A percentile compares a stretch with the other conserved stretches of the same genome.
Conservation (phyloP, 768 basidiomycete genomes). For the Kockovaella imperatae region DNA sequence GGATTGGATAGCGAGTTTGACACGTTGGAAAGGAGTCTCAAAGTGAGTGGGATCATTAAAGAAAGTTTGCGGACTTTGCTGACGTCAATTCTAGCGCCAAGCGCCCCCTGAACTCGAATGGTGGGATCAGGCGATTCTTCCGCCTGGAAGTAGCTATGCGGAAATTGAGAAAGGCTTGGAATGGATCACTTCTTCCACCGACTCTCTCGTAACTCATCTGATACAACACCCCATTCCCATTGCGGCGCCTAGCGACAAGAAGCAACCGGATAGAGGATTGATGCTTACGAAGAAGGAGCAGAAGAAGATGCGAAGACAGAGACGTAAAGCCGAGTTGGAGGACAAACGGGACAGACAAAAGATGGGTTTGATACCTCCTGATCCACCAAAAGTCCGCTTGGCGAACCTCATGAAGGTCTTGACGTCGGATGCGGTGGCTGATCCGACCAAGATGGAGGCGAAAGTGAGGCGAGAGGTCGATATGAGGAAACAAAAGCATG, state of each 20-base stretch:
- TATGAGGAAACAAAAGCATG: conserved; percentile 76
- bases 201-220: conserved; percentile 78
- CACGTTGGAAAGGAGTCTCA: conserved; percentile 79
- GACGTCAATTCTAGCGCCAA: conserved; percentile 53
- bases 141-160: conserved; percentile 63
- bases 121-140: conserved; percentile 89
- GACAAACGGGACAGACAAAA: conserved; percentile 90
- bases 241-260: conserved; percentile 75
- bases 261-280: conserved; percentile 67
- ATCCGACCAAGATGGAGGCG: conserved; percentile 94
- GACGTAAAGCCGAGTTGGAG: conserved; percentile 77
- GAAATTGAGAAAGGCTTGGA: conserved; percentile 57
- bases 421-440: conserved; percentile 91
- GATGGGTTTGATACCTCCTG: conserved; percentile 92
- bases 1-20: conserved; percentile 90
- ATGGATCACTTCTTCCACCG: conserved; percentile 51
- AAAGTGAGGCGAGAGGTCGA: conserved; percentile 89
- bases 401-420: conserved; percentile 96
- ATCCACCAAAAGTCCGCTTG: conserved; percentile 93
- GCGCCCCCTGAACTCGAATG: conserved; percentile 87
- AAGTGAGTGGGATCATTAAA: conserved; percentile 59
- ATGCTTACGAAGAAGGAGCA: conserved; percentile 94
- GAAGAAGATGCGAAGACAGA: conserved; percentile 93
- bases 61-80: conserved; percentile 3
- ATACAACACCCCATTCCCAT: conserved; percentile 97